phyloP scores from a whole-genome alignment of 352 stramenopile genomes.

The Aphanomyces euteiches region DNA sequence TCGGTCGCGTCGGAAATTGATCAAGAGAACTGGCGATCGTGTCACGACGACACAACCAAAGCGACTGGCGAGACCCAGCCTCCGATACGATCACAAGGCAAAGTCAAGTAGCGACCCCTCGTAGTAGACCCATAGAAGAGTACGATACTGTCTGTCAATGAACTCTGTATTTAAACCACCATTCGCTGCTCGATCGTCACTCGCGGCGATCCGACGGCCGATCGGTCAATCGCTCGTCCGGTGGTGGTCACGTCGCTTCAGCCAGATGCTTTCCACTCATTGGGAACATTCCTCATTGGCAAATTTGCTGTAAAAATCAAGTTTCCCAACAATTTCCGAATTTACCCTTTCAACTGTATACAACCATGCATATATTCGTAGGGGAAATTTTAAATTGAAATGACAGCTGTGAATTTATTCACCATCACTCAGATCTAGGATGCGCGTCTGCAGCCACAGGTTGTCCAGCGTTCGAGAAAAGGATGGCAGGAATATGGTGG shows the following conservation, averaged over 20 bases:
- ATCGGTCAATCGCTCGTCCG: background rate
- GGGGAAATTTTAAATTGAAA: no score
- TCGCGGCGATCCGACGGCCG: background rate
- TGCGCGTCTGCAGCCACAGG: no score
- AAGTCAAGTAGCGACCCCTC: constrained; percentile 3
- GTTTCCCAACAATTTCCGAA: no score
- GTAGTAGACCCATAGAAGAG: constrained; percentile 14
- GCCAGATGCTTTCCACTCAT: no score
- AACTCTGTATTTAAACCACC: constrained; percentile 16
- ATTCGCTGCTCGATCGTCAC: background rate
- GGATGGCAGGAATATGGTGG: no score
- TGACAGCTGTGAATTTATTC: no score
- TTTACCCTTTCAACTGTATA: no score
- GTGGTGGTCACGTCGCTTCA: background rate
- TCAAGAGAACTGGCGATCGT: constrained; percentile 21
- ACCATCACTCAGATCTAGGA: no score
- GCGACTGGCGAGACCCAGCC: background rate
- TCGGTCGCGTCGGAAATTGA: constrained; percentile 30
- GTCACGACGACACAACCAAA: background rate
- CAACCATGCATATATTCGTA: no score
- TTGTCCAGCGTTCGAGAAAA: no score
- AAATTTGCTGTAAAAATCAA: background rate
- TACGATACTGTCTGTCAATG: constrained; percentile 4
- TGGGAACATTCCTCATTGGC: background rate
- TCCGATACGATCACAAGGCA: background rate